Evolutionary conservation across 2,329 filamentous ascomycete species (phyloP).

Genomic region (Botrytis medusae): DNA sequence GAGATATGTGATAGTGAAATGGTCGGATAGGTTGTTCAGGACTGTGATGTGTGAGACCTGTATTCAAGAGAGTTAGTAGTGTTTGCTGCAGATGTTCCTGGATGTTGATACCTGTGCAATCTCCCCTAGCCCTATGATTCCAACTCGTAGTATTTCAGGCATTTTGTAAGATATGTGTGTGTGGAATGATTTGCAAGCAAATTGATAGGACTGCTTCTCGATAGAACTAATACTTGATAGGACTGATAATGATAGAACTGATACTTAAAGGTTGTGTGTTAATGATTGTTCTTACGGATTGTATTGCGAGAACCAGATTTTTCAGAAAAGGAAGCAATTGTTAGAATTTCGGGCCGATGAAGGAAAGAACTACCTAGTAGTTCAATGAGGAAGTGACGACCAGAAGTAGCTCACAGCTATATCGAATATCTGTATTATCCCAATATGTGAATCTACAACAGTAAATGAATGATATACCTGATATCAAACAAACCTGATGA

Average conservation of each 20-base stretch:
- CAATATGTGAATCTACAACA: not conserved
- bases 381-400: not conserved
- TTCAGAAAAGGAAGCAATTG: not conserved
- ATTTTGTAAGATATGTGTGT: not conserved
- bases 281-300: not conserved
- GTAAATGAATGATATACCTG: not conserved
- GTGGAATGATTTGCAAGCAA: not conserved
- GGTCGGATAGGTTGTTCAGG: conserved; percentile 44
- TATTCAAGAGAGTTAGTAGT: not conserved
- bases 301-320: not conserved
- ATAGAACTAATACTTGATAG: not conserved
- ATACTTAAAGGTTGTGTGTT: not conserved
- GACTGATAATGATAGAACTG: not conserved
- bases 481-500: not conserved
- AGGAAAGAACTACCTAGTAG: not conserved
- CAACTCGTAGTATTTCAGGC: conserved; percentile 26
- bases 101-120: conserved; percentile 43
- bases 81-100: not conserved
- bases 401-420: not conserved
- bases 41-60: conserved; percentile 51
- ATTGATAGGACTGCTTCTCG: not conserved
- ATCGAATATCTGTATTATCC: not conserved
- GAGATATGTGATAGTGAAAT: conserved; percentile 33
- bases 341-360: not conserved
- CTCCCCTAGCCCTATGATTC: conserved; percentile 47